Conservation (phyloP, 495 filamentous ascomycete species). For the Aspergillus sparsus region DNA sequence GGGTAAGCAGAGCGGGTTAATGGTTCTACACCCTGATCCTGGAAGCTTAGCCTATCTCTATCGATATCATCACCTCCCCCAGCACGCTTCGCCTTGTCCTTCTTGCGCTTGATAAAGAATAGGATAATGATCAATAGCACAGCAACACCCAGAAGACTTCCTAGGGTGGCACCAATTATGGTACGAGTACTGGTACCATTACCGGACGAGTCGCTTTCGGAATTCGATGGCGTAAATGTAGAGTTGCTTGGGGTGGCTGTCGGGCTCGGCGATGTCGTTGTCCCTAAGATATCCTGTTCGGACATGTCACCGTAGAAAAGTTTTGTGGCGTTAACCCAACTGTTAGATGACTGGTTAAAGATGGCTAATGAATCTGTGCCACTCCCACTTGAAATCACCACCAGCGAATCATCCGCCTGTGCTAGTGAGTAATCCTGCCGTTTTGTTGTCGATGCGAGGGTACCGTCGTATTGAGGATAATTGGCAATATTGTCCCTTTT, state of each 20-base stretch:
- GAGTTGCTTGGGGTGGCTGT: conserved; percentile 43
- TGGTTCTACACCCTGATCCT: conserved; percentile 60
- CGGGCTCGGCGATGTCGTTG: conserved; percentile 36
- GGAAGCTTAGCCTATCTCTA: conserved; percentile 63
- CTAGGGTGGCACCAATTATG: conserved; percentile 79
- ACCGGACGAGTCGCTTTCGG: conserved; percentile 27
- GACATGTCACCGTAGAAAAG: conserved; percentile 56
- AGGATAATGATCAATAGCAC: conserved; percentile 68
- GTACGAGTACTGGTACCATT: conserved; percentile 40
- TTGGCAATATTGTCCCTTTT: conserved; percentile 52
- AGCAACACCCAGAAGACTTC: conserved; percentile 71
- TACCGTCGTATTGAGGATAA: conserved; percentile 79
- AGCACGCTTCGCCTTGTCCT: conserved; percentile 54
- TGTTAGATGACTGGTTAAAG: conserved; percentile 77
- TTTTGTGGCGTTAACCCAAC: conserved; percentile 75
- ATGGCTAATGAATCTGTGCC: conserved; percentile 62
- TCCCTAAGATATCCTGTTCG: conserved; percentile 36
- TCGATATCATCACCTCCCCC: conserved; percentile 57
- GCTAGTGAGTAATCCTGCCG: conserved; percentile 66
- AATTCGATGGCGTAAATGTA: conserved; percentile 33
- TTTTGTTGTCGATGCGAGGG: conserved; percentile 62
- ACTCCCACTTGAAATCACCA: conserved; percentile 78
- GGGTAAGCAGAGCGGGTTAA: conserved; percentile 45
- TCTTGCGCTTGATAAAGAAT: conserved; percentile 64
- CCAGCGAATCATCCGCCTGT: conserved; percentile 57